These are phyloP conservation scores for Chaetothyriales sp. DNA, from an alignment of 2,329 filamentous ascomycete genomes.

Conservation along the genomic window DNA sequence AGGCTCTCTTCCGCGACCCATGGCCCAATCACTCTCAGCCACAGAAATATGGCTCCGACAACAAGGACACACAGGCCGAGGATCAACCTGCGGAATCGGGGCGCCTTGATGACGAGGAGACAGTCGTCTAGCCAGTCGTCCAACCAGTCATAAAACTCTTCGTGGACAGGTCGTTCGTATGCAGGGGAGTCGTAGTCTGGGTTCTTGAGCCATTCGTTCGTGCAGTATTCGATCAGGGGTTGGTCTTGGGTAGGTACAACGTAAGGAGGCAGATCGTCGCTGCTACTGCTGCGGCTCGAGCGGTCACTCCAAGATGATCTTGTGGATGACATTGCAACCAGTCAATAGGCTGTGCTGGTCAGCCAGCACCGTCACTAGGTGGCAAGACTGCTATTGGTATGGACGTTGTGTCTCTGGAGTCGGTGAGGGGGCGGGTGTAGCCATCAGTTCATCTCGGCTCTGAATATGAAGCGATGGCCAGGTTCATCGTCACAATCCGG, in stretches of 20 bases:
- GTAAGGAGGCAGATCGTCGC: not conserved
- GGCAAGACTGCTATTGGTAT: not conserved
- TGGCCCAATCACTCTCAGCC: constrained; percentile 7
- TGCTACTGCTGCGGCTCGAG: not conserved
- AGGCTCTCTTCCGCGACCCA: constrained; percentile 8
- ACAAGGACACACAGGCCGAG: constrained; percentile 6
- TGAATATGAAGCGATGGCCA: not conserved
- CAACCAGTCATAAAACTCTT: constrained; percentile 12
- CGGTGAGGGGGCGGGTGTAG: not conserved
- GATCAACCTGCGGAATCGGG: constrained; percentile 25
- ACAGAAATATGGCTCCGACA: constrained; percentile 6
- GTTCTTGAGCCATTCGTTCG: constrained; percentile 25
- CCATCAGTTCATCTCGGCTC: not conserved
- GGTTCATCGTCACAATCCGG: not conserved
- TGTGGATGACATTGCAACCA: not conserved
- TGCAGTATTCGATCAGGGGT: constrained; percentile 26
- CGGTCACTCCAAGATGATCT: not conserved
- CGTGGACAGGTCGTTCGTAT: constrained; percentile 14
- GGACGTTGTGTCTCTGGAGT: not conserved
- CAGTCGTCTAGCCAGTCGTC: constrained; percentile 14
- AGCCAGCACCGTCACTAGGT: not conserved
- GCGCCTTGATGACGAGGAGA: constrained; percentile 24
- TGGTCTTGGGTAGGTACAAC: constrained; percentile 1
- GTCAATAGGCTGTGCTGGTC: no score
- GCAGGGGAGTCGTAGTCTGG: constrained; percentile 16